Conservation (phyloP, 176 grass and related monocot species). For the Musa itinerans region DNA sequence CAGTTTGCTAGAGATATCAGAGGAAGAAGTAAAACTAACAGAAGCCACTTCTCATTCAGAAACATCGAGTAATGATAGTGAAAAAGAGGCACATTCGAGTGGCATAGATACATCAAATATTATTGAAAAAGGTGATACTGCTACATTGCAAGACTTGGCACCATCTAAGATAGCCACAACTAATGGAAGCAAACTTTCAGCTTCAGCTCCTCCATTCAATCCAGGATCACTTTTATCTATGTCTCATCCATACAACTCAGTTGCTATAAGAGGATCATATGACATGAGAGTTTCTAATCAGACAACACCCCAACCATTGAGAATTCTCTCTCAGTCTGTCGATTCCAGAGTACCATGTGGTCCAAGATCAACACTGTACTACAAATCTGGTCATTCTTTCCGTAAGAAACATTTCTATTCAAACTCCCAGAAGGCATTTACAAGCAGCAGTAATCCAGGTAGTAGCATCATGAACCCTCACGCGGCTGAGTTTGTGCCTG, state of each 20-base stretch:
- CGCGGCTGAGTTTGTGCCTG: slow-evolving; percentile 89
- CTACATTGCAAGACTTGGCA: slow-evolving; percentile 34
- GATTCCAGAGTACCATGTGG: slow-evolving; percentile 71
- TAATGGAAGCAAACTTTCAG: slow-evolving; percentile 86
- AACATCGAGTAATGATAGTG: slow-evolving; percentile 30
- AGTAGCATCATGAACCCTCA: slow-evolving; percentile 78
- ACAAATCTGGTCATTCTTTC: slow-evolving; percentile 53
- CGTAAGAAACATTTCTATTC: slow-evolving; percentile 65
- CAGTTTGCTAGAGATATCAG: slow-evolving; percentile 23
- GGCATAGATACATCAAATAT: slow-evolving; percentile 20
- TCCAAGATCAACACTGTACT: slow-evolving; percentile 69
- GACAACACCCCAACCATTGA: slow-evolving; percentile 39
- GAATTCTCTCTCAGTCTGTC: slow-evolving; percentile 51
- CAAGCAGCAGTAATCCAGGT: slow-evolving; percentile 22
- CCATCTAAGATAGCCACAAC: slow-evolving; percentile 37
- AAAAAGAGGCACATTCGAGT: slow-evolving; percentile 42
- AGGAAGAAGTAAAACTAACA: slow-evolving; percentile 43
- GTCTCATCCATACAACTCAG: slow-evolving; percentile 57
- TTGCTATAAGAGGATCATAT: slow-evolving; percentile 40
- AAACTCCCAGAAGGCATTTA: slow-evolving; percentile 48
- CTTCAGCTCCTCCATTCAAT: slow-evolving; percentile 94
- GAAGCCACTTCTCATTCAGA: slow-evolving; percentile 32
- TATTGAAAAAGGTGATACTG: slow-evolving; percentile 36
- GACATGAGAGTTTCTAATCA: slow-evolving; percentile 48
- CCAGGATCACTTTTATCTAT: slow-evolving; percentile 61